These are phyloP conservation scores for Globisporangium rhizosaccharum DNA, from an alignment of 352 stramenopile species.

Conservation along the genomic window DNA sequence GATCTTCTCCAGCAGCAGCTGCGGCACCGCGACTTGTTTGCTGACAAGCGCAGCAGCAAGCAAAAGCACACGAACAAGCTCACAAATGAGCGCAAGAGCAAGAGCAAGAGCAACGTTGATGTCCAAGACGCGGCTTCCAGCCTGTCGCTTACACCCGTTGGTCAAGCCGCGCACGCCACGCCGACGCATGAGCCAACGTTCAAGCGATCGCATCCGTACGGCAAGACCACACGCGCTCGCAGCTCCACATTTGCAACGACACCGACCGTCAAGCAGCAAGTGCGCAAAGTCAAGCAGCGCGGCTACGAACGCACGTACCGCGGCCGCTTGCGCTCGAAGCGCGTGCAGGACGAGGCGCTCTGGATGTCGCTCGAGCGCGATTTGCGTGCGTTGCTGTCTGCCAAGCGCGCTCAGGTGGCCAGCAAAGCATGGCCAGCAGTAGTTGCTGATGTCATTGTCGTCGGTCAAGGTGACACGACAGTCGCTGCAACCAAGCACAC, in stretches of 20 bases:
- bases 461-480: no score
- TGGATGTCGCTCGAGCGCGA: constrained; percentile 6
- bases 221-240: no score
- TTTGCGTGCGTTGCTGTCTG: constrained; percentile 1
- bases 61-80: neutral
- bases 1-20: neutral
- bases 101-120: neutral
- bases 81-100: neutral
- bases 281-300: constrained; percentile 10
- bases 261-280: neutral
- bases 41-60: no score
- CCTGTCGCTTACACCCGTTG: no score
- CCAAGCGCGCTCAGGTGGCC: neutral
- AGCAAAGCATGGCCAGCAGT: neutral
- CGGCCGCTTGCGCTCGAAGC: constrained; percentile 3
- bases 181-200: no score
- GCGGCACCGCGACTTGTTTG: no score
- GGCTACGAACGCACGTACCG: constrained; percentile 14
- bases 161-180: no score
- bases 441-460: no score
- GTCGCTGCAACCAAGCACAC: no score
- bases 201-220: no score
- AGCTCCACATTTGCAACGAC: neutral
- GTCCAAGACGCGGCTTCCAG: neutral
- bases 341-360: neutral